Evolutionary conservation across 2,329 filamentous ascomycete genomes (phyloP).

Genomic region (Colletotrichum echinochloae): DNA sequence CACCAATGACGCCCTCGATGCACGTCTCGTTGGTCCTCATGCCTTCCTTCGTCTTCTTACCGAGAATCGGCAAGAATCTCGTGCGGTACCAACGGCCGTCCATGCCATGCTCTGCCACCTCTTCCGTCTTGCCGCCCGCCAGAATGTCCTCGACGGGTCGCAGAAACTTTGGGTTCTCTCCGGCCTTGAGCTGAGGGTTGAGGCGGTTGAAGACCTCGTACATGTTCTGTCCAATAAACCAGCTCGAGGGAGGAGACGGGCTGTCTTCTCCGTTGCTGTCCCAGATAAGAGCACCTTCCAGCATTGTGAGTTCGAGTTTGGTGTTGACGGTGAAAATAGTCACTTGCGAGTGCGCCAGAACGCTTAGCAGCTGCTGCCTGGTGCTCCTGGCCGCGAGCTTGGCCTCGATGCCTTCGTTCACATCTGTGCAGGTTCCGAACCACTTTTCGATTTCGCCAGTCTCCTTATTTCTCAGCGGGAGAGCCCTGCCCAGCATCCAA

Average conservation of each 20-base stretch:
- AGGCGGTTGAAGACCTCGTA: conserved; percentile 72
- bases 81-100: conserved; percentile 77
- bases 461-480: conserved; percentile 74
- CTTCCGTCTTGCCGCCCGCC: conserved; percentile 68
- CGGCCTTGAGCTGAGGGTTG: conserved; percentile 56
- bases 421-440: conserved; percentile 86
- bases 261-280: conserved; percentile 50
- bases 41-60: conserved; percentile 65
- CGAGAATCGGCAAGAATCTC: conserved; percentile 74
- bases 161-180: conserved; percentile 62
- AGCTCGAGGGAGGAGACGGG: conserved; percentile 55
- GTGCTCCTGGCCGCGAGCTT: conserved; percentile 74
- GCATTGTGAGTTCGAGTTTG: conserved; percentile 71
- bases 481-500: conserved; percentile 82
- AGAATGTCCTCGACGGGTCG: conserved; percentile 74
- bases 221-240: conserved; percentile 71
- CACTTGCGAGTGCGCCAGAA: conserved; percentile 80
- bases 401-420: conserved; percentile 79
- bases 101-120: conserved; percentile 72
- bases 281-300: conserved; percentile 76
- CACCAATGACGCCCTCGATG: conserved; percentile 79
- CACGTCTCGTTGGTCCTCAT: conserved; percentile 58
- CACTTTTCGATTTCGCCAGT: conserved; percentile 79
- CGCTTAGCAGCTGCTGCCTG: conserved; percentile 77
- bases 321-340: conserved; percentile 80